Evolutionary conservation across 75 land plant genomes (phyloP), one percentile per base, ranked within the genome.

Genomic region (Picea glauca): DNA sequence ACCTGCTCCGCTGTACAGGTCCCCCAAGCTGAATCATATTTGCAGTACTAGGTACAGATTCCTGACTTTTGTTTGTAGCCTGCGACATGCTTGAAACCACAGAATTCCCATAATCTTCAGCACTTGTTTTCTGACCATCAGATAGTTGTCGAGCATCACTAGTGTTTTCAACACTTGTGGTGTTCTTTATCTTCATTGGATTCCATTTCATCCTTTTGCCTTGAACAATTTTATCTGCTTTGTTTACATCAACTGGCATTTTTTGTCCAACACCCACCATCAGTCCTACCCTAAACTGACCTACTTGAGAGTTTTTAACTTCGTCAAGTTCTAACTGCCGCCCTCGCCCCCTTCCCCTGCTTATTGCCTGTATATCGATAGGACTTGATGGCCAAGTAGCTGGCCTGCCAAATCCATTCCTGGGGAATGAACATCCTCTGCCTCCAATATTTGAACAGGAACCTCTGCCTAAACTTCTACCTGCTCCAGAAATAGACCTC

Each of bases 1-100:
- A 83, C 83, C 85, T 83, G 83, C 83, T 83, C 77, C 77, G 76
- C 70, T 58, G 78, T 60, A 83, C 79, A n/a, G 84, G 85, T 32
- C 32, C 83, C 43, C 85, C 85, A 33, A 83, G 85, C 73, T 83
- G 84, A 43, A 83, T 81, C 54, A 83, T 72, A 74, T 83, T 72
- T 58, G 75, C 81, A 18, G 68, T 60, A 3, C 54, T 78, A 68
- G 81, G 33, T 5, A 7, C 58, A 35, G 33, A 40, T 30, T 32
- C 76, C 6, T 4, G 70, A 66, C 40, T 66, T 5, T 66, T 66
- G 70, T 15, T 66, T 66, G 33, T 66, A 66, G 73, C 21, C 15
- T 43, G 73, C 8, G 43, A 20, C 73, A 70, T 18, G 50, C 54
- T 70, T 70, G 73, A 70, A 70, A 70, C 73, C 8, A 21, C 0